A percentile compares a stretch with the other conserved stretches of the same genome.
These are phyloP conservation scores for Inonotus obliquus DNA, from an alignment of 1,284 basidiomycete species.

Conservation along the genomic window DNA sequence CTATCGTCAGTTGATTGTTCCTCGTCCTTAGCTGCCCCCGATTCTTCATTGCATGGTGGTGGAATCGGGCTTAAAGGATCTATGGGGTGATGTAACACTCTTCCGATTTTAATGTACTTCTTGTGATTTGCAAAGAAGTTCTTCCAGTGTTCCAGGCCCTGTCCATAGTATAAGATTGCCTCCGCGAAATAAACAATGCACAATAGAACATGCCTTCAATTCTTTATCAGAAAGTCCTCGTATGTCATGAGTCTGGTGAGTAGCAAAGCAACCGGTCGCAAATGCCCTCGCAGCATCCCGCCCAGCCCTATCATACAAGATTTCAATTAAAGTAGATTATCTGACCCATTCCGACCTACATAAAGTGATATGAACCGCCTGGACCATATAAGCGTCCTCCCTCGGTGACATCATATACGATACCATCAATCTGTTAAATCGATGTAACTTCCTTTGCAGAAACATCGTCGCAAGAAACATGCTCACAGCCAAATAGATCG, in stretches of 20 bases:
- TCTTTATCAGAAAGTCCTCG: constrained; percentile 75
- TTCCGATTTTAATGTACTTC: constrained; percentile 74
- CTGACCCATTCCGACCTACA: constrained; percentile 46
- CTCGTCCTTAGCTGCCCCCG: constrained; percentile 23
- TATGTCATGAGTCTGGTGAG: constrained; percentile 86
- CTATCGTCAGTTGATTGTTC: constrained; percentile 11
- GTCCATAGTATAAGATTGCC: constrained; percentile 15
- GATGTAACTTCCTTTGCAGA: not conserved
- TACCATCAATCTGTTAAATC: constrained; percentile 71
- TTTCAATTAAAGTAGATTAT: constrained; percentile 8
- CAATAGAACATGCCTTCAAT: constrained; percentile 47
- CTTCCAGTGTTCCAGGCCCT: constrained; percentile 86
- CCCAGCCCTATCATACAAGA: constrained; percentile 59
- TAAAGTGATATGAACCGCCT: constrained; percentile 80
- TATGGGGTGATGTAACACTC: constrained; percentile 69
- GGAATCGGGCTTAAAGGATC: constrained; percentile 78
- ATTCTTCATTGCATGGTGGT: constrained; percentile 56
- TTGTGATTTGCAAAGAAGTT: constrained; percentile 80
- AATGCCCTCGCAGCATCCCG: constrained; percentile 86
- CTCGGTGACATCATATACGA: constrained; percentile 86
- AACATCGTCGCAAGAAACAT: constrained; percentile 1
- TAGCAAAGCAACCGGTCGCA: constrained; percentile 88
- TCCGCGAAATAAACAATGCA: constrained; percentile 14
- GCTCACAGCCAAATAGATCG: constrained; percentile 82
- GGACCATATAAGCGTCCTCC: constrained; percentile 82